phyloP scores from a whole-genome alignment of 108 stramenopile genomes.

The Pseudonitzschia multistriata region DNA sequence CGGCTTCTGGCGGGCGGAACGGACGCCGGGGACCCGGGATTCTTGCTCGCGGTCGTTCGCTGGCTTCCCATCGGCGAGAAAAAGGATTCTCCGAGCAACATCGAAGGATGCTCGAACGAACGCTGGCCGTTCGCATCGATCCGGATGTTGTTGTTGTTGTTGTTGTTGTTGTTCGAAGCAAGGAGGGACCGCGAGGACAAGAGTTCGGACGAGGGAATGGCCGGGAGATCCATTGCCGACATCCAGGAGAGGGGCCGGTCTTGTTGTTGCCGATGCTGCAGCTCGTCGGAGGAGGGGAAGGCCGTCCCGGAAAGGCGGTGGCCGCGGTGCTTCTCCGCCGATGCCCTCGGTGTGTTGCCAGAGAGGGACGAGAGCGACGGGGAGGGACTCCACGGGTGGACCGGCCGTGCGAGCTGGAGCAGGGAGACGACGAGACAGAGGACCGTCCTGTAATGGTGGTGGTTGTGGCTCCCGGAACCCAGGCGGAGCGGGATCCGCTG shows the following conservation, averaged over 20 bases:
- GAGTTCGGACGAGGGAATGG: slow-evolving; percentile 1
- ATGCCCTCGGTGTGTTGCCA: too few relatives aligned
- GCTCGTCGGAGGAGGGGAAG: neutral
- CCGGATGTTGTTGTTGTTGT: neutral
- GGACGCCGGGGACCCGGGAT: neutral
- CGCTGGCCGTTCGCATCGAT: too few relatives aligned
- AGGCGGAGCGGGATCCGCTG: too few relatives aligned
- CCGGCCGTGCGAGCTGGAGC: neutral
- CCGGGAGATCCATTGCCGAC: neutral
- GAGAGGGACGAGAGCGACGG: neutral
- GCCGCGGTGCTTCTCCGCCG: neutral
- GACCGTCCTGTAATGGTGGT: neutral
- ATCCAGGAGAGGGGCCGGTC: neutral
- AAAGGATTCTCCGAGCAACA: slow-evolving; percentile 5
- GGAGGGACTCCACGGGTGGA: slow-evolving; percentile 9
- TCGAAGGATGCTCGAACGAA: too few relatives aligned
- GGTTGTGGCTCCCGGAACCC: too few relatives aligned
- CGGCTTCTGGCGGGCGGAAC: neutral
- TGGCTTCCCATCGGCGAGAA: too few relatives aligned
- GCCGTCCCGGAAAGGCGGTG: neutral
- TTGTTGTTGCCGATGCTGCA: too few relatives aligned
- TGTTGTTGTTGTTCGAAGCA: neutral
- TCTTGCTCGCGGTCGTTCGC: neutral
- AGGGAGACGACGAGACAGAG: neutral
- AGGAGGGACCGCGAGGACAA: neutral